phyloP scores from a whole-genome alignment of 2,329 filamentous ascomycete genomes.

The Ascochyta viciae-villosae region DNA sequence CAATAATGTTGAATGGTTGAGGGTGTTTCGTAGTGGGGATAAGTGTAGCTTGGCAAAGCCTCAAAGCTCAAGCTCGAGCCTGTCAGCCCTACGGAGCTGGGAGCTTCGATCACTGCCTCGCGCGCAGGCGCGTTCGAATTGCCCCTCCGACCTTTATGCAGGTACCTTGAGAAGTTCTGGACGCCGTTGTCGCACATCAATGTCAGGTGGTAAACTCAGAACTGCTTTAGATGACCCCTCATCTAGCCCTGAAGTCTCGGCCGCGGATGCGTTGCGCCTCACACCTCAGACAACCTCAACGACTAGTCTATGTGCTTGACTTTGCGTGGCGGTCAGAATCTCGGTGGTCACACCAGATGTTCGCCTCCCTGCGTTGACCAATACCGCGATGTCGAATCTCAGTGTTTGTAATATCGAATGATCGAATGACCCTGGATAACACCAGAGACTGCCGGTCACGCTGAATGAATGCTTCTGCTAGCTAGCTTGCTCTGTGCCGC shows the following conservation, averaged over 20 bases:
- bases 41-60: slow-evolving; percentile 4
- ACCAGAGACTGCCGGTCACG: slow-evolving; percentile 20
- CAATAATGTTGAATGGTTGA: neutral
- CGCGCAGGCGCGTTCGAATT: slow-evolving; percentile 2
- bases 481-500: slow-evolving; percentile 14
- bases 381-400: slow-evolving; percentile 21
- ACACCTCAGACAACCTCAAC: slow-evolving; percentile 16
- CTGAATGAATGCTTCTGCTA: slow-evolving; percentile 28
- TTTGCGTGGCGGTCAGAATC: slow-evolving; percentile 34
- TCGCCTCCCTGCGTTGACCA: slow-evolving; percentile 33
- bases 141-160: slow-evolving; percentile 28
- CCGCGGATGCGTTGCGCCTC: slow-evolving; percentile 42
- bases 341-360: slow-evolving; percentile 35
- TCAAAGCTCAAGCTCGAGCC: slow-evolving; percentile 21
- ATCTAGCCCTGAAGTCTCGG: slow-evolving; percentile 32
- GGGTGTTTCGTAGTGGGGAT: neutral
- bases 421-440: slow-evolving; percentile 26
- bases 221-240: slow-evolving; percentile 26
- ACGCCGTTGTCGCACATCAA: slow-evolving; percentile 28
- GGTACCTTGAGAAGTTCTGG: slow-evolving; percentile 31
- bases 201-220: slow-evolving; percentile 33
- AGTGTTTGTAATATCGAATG: slow-evolving; percentile 37
- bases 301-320: slow-evolving; percentile 21
- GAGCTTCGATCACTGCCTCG: slow-evolving; percentile 14
- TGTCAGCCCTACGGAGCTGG: slow-evolving; percentile 26